Conservation (phyloP, 495 filamentous ascomycete genomes). For the Choiromyces venosus region DNA sequence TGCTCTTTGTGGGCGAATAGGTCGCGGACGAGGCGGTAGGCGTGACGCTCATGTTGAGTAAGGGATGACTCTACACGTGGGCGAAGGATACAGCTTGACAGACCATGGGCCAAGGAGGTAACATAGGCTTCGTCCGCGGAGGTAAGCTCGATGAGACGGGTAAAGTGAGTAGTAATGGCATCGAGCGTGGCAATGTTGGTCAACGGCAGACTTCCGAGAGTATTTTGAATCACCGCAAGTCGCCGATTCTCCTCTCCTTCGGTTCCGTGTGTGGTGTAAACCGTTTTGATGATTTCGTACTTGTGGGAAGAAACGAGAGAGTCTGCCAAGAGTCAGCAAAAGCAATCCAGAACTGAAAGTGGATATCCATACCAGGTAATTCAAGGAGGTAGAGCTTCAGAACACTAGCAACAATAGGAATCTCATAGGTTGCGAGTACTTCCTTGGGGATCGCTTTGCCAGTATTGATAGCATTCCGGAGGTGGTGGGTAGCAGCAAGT, state of each 20-base stretch:
- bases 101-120: constrained; percentile 63
- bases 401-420: constrained; percentile 86
- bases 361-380: constrained; percentile 66
- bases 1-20: constrained; percentile 88
- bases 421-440: constrained; percentile 75
- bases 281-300: constrained; percentile 97
- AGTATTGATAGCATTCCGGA: constrained; percentile 77
- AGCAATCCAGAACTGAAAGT: not conserved
- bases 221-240: constrained; percentile 89
- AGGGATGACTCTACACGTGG: constrained; percentile 78
- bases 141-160: constrained; percentile 90
- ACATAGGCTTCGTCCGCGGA: constrained; percentile 89
- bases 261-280: constrained; percentile 79
- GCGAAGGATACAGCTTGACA: constrained; percentile 83
- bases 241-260: constrained; percentile 63
- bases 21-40: constrained; percentile 86
- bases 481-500: constrained; percentile 73
- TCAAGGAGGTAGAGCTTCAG: constrained; percentile 95
- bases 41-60: constrained; percentile 91
- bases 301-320: constrained; percentile 96
- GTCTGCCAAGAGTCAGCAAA: constrained; percentile 50
- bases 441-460: constrained; percentile 75
- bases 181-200: constrained; percentile 98
- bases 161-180: constrained; percentile 96
- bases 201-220: constrained; percentile 85